Percentiles rank a stretch among this genome's conserved stretches.
phyloP scores from a whole-genome alignment of 805 yeast species.

The Komagataella pseudopastoris region DNA sequence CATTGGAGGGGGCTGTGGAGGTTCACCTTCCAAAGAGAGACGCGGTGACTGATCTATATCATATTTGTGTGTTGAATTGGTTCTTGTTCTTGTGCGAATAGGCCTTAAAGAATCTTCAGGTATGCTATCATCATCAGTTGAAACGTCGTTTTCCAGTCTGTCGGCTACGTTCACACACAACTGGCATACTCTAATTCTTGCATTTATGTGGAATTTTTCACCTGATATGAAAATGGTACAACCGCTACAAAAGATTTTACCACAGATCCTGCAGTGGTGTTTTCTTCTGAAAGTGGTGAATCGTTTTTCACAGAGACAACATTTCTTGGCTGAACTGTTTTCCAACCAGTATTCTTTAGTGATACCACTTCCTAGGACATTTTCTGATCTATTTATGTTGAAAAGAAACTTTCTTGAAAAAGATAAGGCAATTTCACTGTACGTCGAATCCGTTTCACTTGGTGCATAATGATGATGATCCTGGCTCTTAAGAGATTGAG shows the following conservation, averaged over 20 bases:
- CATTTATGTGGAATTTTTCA: conserved; percentile 45
- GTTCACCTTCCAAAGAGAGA: conserved; percentile 1
- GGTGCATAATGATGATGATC: not conserved
- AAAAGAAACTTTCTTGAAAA: conserved; percentile 1
- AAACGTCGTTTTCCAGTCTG: conserved; percentile 51
- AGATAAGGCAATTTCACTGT: conserved; percentile 1
- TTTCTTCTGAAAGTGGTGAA: conserved; percentile 81
- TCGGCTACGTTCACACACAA: conserved; percentile 53
- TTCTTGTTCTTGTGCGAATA: not conserved
- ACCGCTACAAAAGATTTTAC: conserved; percentile 80
- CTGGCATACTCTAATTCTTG: conserved; percentile 65
- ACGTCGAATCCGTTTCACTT: conserved; percentile 2
- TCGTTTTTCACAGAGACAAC: conserved; percentile 68
- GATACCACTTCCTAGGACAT: conserved; percentile 26
- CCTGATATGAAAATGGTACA: conserved; percentile 71
- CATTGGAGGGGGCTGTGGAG: conserved; percentile 48
- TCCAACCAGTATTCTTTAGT: conserved; percentile 91
- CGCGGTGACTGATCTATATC: not conserved
- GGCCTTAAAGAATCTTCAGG: conserved; percentile 1
- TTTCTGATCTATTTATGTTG: conserved; percentile 11
- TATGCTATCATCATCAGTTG: conserved; percentile 17
- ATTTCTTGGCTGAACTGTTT: conserved; percentile 81
- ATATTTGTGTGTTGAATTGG: not conserved
- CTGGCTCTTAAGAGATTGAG: conserved; percentile 1
- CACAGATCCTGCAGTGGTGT: conserved; percentile 93